Percentiles rank a stretch among this genome's conserved stretches.
Conservation (phyloP, 2,329 filamentous ascomycete species). For the Paracamarosporium sp. region DNA sequence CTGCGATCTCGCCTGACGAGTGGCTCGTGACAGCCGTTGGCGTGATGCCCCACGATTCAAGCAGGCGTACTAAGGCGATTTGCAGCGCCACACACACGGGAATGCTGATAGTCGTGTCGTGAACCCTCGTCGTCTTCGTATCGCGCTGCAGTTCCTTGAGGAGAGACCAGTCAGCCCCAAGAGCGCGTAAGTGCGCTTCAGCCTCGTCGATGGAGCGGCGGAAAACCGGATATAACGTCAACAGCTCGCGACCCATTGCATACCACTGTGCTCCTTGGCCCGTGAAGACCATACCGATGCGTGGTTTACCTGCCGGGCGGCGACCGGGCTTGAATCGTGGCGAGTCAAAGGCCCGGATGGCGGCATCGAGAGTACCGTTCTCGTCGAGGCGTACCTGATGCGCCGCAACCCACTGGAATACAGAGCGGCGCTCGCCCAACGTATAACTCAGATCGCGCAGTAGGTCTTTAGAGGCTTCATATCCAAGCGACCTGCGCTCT, state of each 20-base stretch:
- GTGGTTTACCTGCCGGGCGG: background rate
- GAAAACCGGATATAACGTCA: constrained; percentile 14
- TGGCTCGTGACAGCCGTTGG: constrained; percentile 22
- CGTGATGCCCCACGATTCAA: constrained; percentile 16
- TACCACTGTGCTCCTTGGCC: constrained; percentile 39
- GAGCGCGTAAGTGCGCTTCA: constrained; percentile 5
- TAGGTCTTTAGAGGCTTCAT: background rate
- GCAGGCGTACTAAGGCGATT: constrained; percentile 27
- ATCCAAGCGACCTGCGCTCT: background rate
- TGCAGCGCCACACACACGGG: constrained; percentile 31
- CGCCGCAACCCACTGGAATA: background rate
- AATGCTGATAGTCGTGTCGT: constrained; percentile 22
- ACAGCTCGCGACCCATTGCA: constrained; percentile 28
- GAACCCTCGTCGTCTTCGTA: background rate
- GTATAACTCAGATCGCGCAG: background rate
- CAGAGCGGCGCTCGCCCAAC: background rate
- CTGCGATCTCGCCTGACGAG: constrained; percentile 36
- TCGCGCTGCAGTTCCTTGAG: constrained; percentile 1
- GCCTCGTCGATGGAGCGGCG: constrained; percentile 9
- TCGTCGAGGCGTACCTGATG: background rate
- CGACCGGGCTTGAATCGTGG: background rate
- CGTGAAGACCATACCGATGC: constrained; percentile 36
- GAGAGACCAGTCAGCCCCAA: constrained; percentile 2
- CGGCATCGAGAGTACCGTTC: background rate
- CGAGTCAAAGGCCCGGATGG: background rate